phyloP scores from a whole-genome alignment of 495 filamentous ascomycete species.

The Lichenothelia convexa region DNA sequence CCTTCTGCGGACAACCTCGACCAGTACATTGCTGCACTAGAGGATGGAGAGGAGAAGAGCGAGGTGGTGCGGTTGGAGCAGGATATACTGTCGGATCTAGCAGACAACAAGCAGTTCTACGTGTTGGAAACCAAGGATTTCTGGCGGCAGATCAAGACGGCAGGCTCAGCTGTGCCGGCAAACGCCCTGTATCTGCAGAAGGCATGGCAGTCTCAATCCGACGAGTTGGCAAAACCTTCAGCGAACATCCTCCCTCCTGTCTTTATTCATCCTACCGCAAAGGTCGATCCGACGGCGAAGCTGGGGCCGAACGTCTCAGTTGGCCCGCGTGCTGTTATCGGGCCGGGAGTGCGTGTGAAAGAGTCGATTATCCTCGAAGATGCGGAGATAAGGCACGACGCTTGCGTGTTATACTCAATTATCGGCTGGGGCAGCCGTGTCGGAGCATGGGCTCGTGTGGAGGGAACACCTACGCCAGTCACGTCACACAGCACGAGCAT shows the following conservation, averaged over 20 bases:
- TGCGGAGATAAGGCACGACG: conserved; percentile 89
- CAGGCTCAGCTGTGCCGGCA: conserved; percentile 89
- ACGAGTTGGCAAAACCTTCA: conserved; percentile 67
- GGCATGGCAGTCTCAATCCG: conserved; percentile 67
- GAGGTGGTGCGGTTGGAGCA: conserved; percentile 92
- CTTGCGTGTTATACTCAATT: conserved; percentile 89
- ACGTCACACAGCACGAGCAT: conserved; percentile 85
- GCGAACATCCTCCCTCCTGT: conserved; percentile 86
- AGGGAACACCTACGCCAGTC: conserved; percentile 82
- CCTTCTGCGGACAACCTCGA: conserved; percentile 82
- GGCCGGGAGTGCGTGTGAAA: conserved; percentile 80
- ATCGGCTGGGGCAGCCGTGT: conserved; percentile 95
- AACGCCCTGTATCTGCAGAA: conserved; percentile 96
- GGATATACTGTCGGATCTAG: conserved; percentile 89
- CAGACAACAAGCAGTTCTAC: conserved; percentile 95
- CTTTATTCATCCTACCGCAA: conserved; percentile 90
- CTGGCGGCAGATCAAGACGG: conserved; percentile 99
- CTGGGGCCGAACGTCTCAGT: conserved; percentile 94
- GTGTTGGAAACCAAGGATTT: conserved; percentile 98
- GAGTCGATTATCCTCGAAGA: conserved; percentile 94
- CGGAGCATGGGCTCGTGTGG: conserved; percentile 92
- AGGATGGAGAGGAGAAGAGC: conserved; percentile 57
- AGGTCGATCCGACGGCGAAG: conserved; percentile 87
- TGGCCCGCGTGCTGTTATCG: conserved; percentile 67
- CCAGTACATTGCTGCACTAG: conserved; percentile 51